Percentiles rank a stretch among this genome's conserved stretches.
Evolutionary conservation across 169 alveolate species (phyloP).

Genomic region (Besnoitia besnoiti): DNA sequence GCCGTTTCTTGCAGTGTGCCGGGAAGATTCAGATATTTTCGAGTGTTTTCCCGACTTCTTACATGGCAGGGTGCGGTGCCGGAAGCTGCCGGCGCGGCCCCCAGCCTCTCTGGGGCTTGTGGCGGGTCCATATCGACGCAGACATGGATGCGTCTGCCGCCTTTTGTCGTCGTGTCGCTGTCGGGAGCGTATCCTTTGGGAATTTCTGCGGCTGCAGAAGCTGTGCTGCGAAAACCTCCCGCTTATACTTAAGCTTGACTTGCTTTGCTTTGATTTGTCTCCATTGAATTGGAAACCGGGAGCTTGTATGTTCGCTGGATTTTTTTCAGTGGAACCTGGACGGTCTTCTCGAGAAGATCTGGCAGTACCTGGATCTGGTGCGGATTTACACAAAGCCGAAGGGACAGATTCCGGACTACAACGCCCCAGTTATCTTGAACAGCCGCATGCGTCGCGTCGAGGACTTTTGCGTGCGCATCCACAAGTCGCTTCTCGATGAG

Average conservation of each 20-base stretch:
- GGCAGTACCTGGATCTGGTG: slow-evolving; percentile 96
- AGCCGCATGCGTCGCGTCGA: slow-evolving; percentile 76
- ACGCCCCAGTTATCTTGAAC: slow-evolving; percentile 59
- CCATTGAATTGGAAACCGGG: too few relatives aligned
- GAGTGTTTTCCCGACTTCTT: too few relatives aligned
- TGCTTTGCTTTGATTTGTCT: background rate
- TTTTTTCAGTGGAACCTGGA: slow-evolving; percentile 91
- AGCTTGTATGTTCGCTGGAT: background rate
- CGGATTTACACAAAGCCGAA: slow-evolving; percentile 99
- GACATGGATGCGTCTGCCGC: too few relatives aligned
- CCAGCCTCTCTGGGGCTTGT: too few relatives aligned
- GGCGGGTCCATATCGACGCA: too few relatives aligned
- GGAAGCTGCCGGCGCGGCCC: too few relatives aligned
- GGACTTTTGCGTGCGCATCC: slow-evolving; percentile 82
- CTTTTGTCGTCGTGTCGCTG: background rate
- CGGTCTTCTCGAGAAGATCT: slow-evolving; percentile 93
- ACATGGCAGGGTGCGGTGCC: too few relatives aligned
- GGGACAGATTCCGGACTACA: slow-evolving; percentile 64
- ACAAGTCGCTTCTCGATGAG: slow-evolving; percentile 81
- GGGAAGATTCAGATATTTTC: too few relatives aligned
- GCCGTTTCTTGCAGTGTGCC: too few relatives aligned
- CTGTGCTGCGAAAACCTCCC: slow-evolving; percentile 81
- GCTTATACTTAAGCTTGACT: slow-evolving; percentile 75
- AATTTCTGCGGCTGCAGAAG: slow-evolving; percentile 81
- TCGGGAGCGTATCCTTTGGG: slow-evolving; percentile 76